Conservation (phyloP, 495 filamentous ascomycete genomes). For the Durotheca rogersii region DNA sequence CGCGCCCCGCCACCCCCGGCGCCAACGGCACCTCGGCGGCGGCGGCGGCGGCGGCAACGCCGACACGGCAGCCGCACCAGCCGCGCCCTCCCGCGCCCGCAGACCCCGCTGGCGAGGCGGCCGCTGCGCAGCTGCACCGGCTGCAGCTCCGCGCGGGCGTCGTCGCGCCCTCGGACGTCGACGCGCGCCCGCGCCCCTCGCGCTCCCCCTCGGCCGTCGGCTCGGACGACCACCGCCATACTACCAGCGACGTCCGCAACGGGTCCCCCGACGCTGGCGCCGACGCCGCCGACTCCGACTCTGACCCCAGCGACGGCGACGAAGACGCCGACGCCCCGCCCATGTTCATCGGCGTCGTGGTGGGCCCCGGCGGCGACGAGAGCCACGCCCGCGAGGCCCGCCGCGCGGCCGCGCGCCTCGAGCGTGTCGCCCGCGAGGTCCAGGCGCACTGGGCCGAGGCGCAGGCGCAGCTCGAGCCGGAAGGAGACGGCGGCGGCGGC, state of each 20-base stretch:
- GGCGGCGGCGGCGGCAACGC: too few relatives aligned
- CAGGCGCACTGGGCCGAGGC: constrained; percentile 34
- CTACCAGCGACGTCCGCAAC: too few relatives aligned
- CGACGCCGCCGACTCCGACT: neutral
- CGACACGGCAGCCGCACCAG: neutral
- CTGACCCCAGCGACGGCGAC: constrained; percentile 2
- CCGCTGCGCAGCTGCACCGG: constrained; percentile 17
- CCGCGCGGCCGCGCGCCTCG: constrained; percentile 36
- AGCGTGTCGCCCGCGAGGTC: constrained; percentile 41
- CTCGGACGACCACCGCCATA: too few relatives aligned
- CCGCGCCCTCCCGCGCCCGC: neutral
- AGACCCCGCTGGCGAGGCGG: constrained; percentile 3
- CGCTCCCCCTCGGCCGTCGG: too few relatives aligned
- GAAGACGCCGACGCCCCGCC: constrained; percentile 26
- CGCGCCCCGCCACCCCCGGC: constrained; percentile 1
- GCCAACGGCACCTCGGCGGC: neutral
- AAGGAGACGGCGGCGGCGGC: neutral
- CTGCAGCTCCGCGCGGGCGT: constrained; percentile 13
- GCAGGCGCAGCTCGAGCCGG: constrained; percentile 2
- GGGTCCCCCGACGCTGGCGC: too few relatives aligned
- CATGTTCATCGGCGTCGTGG: constrained; percentile 38
- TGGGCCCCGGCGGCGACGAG: constrained; percentile 31
- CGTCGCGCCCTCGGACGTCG: too few relatives aligned
- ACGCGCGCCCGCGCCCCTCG: too few relatives aligned
- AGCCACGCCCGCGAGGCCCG: constrained; percentile 35